Conservation (phyloP, 306 rosid genomes). For the Betula pendula region DNA sequence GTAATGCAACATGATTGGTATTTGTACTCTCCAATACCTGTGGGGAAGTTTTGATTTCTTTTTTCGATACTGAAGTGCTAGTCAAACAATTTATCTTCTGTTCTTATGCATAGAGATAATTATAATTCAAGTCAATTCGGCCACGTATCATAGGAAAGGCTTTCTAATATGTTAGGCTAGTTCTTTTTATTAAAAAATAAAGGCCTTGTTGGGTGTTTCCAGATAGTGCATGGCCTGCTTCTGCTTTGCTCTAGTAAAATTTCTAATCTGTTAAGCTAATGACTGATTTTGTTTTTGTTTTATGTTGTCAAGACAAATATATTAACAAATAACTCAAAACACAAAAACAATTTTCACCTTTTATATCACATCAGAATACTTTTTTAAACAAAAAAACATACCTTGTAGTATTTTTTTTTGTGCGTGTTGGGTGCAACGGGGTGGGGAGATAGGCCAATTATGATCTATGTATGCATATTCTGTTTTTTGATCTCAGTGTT, state of each 20-base stretch:
- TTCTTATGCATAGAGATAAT: background rate
- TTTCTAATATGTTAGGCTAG: background rate
- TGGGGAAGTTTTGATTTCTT: background rate
- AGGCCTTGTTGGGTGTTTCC: background rate
- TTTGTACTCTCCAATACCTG: background rate
- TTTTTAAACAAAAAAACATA: too few relatives aligned
- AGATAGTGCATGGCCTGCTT: background rate
- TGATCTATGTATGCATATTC: background rate
- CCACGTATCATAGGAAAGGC: background rate
- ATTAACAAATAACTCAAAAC: too few relatives aligned
- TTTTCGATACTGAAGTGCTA: background rate
- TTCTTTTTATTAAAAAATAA: background rate
- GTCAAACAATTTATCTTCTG: background rate
- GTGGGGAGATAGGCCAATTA: too few relatives aligned
- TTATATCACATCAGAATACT: too few relatives aligned
- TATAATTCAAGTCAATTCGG: background rate
- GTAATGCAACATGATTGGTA: background rate
- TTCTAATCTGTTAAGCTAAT: background rate
- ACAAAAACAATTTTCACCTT: too few relatives aligned
- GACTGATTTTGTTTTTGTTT: too few relatives aligned
- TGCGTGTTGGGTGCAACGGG: too few relatives aligned
- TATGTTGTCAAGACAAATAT: too few relatives aligned
- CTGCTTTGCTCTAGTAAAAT: background rate
- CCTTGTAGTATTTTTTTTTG: too few relatives aligned
- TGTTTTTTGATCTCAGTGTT: too few relatives aligned